These are phyloP conservation scores for Lodderomyces pseudojiufengensis DNA, from an alignment of 1,139 yeast species.

Conservation along the genomic window DNA sequence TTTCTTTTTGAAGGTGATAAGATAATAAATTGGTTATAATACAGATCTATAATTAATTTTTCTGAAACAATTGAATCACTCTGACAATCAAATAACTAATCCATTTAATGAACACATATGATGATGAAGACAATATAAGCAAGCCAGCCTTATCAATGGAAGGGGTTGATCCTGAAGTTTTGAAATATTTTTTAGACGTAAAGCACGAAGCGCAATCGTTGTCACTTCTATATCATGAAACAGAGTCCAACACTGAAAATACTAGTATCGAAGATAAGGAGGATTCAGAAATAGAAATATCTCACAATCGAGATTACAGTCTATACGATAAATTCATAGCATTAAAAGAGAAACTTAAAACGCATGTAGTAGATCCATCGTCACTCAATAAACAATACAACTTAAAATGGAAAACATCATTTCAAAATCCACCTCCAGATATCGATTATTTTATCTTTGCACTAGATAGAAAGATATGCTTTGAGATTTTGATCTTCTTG, in stretches of 20 bases:
- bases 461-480: conserved; percentile 31
- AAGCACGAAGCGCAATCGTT: conserved; percentile 27
- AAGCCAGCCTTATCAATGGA: conserved; percentile 22
- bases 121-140: conserved; percentile 11
- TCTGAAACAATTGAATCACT: neutral
- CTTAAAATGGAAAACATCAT: conserved; percentile 2
- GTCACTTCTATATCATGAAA: conserved; percentile 4
- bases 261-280: conserved; percentile 1
- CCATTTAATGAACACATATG: neutral
- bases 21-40: neutral
- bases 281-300: neutral
- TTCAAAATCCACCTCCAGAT: conserved; percentile 23
- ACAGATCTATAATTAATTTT: too few species aligned
- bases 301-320: conserved; percentile 4
- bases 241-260: conserved; percentile 18
- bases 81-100: neutral
- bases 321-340: conserved; percentile 7
- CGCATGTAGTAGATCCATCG: neutral
- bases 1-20: neutral
- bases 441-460: conserved; percentile 18
- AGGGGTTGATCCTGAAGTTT: conserved; percentile 19
- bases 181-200: conserved; percentile 26
- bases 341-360: conserved; percentile 3
- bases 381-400: neutral
- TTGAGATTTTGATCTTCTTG: conserved; percentile 33